phyloP scores from a whole-genome alignment of 768 basidiomycete genomes.

The Chalciporus pseudorubinellus region DNA sequence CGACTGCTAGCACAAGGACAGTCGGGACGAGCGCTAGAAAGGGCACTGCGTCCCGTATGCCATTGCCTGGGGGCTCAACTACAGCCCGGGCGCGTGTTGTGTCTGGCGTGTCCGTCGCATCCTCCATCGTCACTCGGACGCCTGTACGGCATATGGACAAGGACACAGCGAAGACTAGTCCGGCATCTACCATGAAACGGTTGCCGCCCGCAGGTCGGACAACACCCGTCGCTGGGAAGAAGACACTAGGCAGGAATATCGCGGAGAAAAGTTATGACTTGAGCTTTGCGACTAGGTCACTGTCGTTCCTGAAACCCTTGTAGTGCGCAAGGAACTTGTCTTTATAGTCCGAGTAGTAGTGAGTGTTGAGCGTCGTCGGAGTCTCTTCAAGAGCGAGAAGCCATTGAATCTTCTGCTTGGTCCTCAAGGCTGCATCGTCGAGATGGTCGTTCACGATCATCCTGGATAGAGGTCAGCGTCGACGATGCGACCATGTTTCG shows the following conservation, averaged over 20 bases:
- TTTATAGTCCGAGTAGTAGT: no score
- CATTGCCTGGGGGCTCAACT: slow-evolving; percentile 10
- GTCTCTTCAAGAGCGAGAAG: no score
- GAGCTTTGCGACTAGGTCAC: no score
- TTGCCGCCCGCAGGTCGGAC: slow-evolving; percentile 22
- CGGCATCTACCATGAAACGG: slow-evolving; percentile 18
- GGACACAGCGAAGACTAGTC: slow-evolving; percentile 23
- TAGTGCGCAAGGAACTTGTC: no score
- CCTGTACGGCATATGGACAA: slow-evolving; percentile 24
- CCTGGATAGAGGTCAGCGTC: no score
- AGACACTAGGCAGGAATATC: slow-evolving; percentile 12
- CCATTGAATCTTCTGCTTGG: no score
- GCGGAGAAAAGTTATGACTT: slow-evolving; percentile 17
- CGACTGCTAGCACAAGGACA: slow-evolving; percentile 30
- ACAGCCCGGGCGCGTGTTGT: slow-evolving; percentile 20
- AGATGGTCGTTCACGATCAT: no score
- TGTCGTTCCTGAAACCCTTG: no score
- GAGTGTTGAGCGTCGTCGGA: no score
- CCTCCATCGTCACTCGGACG: slow-evolving; percentile 19
- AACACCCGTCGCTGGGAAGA: slow-evolving; percentile 21
- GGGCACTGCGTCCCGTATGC: background rate
- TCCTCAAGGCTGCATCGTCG: no score
- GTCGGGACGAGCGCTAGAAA: slow-evolving; percentile 28
- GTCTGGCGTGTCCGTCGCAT: slow-evolving; percentile 27
- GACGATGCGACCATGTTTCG: no score